Base-by-base conservation (phyloP, 2,329 filamentous ascomycete species). In the Huntiella omanensis region DNA sequence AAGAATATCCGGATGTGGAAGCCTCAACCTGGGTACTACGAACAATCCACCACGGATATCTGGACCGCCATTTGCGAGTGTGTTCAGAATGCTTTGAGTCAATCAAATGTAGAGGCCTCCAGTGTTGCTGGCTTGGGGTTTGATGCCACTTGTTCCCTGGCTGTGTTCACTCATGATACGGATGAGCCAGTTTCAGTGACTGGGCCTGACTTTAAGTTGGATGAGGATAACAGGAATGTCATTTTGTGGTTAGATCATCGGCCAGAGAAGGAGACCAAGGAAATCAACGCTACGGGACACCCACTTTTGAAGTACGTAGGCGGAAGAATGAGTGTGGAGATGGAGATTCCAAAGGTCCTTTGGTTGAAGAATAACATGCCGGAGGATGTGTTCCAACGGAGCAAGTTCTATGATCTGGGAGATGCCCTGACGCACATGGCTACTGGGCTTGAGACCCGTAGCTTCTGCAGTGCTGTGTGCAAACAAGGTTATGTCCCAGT, bases 291-390 rank as follows among this genome's bases (percentile, higher is more conserved):
- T 46, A 96, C 91, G 2, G 72, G 79, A 45, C 91, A 98, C 68
- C 91, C 92, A 61, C 69, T 98, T 46, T 75, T 98, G 49, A 82
- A 86, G 57, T 98, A 98, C 59, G 91, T 98, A 13, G 91, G 91
- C 54, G 91, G 91, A 52, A 88, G 82, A 60, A 98, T 98, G 91
- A 94, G 85, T 60, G 88, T 95, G 53, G 91, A 98, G 68, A 98
- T 98, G 91, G 91, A 98, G 62, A 92, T 98, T 47, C 91, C 91
- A 52, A 98, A 98, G 66, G 84, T 95, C 1, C 70, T 96, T 49
- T 98, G 91, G 91, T 71, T 98, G 58, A 96, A 96, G 72, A 94
- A 94, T 63, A 75, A 96, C 64, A 96, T 98, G 91, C 82, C 91
- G 2, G 71, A 81, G 47, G 83, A 94, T 56, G 69, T 91, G 12